Base-by-base conservation (phyloP, 2,329 filamentous ascomycete genomes). In the Dothistroma septosporum region DNA sequence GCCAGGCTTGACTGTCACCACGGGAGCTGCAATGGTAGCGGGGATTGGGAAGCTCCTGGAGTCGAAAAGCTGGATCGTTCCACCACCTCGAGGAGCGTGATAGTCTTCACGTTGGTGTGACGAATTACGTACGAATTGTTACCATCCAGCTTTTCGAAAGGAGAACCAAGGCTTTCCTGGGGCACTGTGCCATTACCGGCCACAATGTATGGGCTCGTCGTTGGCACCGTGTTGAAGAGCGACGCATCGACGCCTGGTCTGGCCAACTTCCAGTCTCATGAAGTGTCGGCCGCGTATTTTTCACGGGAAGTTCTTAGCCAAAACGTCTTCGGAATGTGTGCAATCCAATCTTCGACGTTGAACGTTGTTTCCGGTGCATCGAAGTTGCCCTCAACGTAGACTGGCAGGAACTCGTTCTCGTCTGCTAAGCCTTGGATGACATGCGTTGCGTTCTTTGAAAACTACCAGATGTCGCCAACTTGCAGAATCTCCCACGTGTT, bases 271-370 rank as follows among this genome's bases (percentile, higher is more conserved):
- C n/a, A n/a, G n/a, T n/a, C n/a, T n/a, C n/a, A n/a, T n/a, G n/a
- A n/a, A n/a, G n/a, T n/a, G n/a, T n/a, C n/a, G n/a, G n/a, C n/a
- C n/a, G n/a, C n/a, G n/a, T n/a, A n/a, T n/a, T n/a, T n/a, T n/a
- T n/a, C n/a, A n/a, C n/a, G n/a, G n/a, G 53, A 89, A 89, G 76
- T 89, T 89, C 76, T 87, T 88, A 37, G 86, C 86, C 0, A 89
- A 76, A 49, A 90, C 78, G 0, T 78, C 58, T 82, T 83, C 0
- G 87, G 87, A 0, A 86, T 89, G 69, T 88, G 86, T 0, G 82
- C 76, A 37, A 90, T 79, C 87, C 87, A 89, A 75, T 90, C 87
- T 64, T 87, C 86, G 24, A 89, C 79, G 31, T 61, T 61, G 78
- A 89, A 90, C 0, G 87, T 89, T 0, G 85, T 87, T n/a, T 84